phyloP scores from a whole-genome alignment of 441 rosid genomes.

The Jatropha multifida region DNA sequence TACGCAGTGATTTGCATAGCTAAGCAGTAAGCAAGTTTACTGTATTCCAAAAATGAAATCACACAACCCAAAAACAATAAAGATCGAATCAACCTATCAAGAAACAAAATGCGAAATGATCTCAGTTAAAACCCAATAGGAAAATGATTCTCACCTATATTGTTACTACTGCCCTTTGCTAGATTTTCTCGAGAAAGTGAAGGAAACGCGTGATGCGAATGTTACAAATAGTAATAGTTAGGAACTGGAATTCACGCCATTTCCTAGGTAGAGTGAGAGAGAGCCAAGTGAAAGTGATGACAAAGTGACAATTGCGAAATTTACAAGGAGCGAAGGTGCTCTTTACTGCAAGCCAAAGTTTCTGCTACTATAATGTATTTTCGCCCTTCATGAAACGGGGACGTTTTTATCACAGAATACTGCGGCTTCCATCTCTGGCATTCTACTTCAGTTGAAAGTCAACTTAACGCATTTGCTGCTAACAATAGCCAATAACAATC shows the following conservation, averaged over 20 bases:
- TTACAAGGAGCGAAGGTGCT: neutral
- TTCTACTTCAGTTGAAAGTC: neutral
- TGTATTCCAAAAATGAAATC: neutral
- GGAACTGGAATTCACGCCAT: constrained; percentile 8
- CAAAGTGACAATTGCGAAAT: constrained; percentile 11
- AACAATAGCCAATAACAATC: neutral
- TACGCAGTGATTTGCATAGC: neutral
- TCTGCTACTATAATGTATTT: neutral
- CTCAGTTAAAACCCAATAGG: neutral
- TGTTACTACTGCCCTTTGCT: neutral
- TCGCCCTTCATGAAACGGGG: neutral
- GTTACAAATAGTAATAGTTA: neutral
- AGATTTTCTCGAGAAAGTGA: constrained; percentile 18
- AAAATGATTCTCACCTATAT: constrained; percentile 11
- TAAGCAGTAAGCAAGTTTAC: neutral
- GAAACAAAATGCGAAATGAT: constrained; percentile 10
- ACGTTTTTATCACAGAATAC: neutral
- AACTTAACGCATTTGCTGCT: neutral
- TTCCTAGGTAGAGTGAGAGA: neutral
- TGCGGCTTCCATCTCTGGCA: neutral
- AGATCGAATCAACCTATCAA: constrained; percentile 9
- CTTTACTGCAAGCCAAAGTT: neutral
- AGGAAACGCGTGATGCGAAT: constrained; percentile 15
- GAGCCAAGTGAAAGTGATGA: neutral
- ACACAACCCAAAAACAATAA: constrained; percentile 8